These are phyloP conservation scores for Calonectria montana DNA, from an alignment of 2,329 filamentous ascomycete species.

Conservation along the genomic window DNA sequence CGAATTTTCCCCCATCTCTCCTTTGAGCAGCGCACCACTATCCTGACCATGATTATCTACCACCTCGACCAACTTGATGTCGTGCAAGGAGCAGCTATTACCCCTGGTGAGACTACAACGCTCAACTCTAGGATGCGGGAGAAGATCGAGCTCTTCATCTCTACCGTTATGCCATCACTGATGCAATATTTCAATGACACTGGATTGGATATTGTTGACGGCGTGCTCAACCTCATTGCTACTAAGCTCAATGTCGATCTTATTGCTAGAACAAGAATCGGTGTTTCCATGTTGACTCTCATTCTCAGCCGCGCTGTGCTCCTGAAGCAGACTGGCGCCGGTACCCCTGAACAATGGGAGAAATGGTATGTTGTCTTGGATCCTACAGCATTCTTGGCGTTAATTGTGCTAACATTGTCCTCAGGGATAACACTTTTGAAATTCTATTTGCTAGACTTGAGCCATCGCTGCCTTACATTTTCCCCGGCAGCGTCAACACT, in stretches of 20 bases:
- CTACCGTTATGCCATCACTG: slow-evolving; percentile 88
- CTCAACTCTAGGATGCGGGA: slow-evolving; percentile 85
- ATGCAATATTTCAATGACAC: slow-evolving; percentile 93
- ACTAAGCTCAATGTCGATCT: slow-evolving; percentile 85
- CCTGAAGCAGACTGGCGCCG: slow-evolving; percentile 82
- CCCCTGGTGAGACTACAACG: slow-evolving; percentile 75
- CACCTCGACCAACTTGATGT: slow-evolving; percentile 94
- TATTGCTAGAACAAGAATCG: slow-evolving; percentile 89
- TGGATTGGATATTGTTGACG: slow-evolving; percentile 89
- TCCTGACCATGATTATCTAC: slow-evolving; percentile 94
- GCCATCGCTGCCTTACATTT: slow-evolving; percentile 84
- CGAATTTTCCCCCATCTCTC: slow-evolving; percentile 95
- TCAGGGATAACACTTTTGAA: slow-evolving; percentile 81
- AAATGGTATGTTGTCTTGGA: slow-evolving; percentile 73
- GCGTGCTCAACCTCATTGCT: slow-evolving; percentile 86
- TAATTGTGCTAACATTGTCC: slow-evolving; percentile 46
- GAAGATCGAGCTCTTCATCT: slow-evolving; percentile 90
- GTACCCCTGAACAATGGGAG: slow-evolving; percentile 78
- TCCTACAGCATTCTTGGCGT: background rate
- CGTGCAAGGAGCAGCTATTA: slow-evolving; percentile 81
- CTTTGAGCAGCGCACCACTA: slow-evolving; percentile 92
- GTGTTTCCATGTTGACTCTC: slow-evolving; percentile 91
- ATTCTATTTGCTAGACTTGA: slow-evolving; percentile 89
- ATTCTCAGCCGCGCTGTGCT: slow-evolving; percentile 94
- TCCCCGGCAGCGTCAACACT: slow-evolving; percentile 90